Conservation (phyloP, 2,329 filamentous ascomycete species). For the Aspergillus pseudonomiae region DNA sequence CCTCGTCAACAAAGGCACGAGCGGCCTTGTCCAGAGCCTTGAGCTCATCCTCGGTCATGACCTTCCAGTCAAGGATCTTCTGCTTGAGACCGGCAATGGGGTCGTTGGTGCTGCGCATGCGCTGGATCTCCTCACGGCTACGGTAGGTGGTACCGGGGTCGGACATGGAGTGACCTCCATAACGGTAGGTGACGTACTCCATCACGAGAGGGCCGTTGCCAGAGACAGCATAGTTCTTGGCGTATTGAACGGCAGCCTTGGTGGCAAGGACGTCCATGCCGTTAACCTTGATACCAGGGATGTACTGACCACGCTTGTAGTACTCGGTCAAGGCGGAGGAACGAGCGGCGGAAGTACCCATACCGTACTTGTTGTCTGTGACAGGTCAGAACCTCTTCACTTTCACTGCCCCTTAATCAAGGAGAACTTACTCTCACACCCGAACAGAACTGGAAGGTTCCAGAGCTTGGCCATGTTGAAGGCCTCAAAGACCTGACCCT, state of each 20-base stretch:
- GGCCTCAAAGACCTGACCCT: slow-evolving; percentile 98
- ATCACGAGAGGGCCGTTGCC: slow-evolving; percentile 93
- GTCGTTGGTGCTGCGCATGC: slow-evolving; percentile 98
- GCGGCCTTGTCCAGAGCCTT: slow-evolving; percentile 96
- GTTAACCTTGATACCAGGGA: slow-evolving; percentile 98
- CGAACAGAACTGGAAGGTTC: slow-evolving; percentile 93
- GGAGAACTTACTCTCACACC: slow-evolving; percentile 84
- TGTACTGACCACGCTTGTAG: slow-evolving; percentile 99
- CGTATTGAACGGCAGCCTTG: slow-evolving; percentile 93
- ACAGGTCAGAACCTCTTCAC: background rate
- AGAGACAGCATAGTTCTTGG: slow-evolving; percentile 79
- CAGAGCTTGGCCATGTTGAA: slow-evolving; percentile 99
- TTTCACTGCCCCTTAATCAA: background rate
- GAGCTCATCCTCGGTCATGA: slow-evolving; percentile 90
- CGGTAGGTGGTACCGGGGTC: slow-evolving; percentile 99
- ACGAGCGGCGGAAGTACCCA: slow-evolving; percentile 94
- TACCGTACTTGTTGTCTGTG: slow-evolving; percentile 99
- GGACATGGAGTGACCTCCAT: slow-evolving; percentile 99
- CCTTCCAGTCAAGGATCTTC: slow-evolving; percentile 94
- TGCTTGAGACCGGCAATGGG: slow-evolving; percentile 97
- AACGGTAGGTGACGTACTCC: slow-evolving; percentile 99
- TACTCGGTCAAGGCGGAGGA: slow-evolving; percentile 97
- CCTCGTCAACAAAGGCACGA: slow-evolving; percentile 78
- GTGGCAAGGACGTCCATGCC: slow-evolving; percentile 99
- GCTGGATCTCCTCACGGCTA: slow-evolving; percentile 98